phyloP scores from a whole-genome alignment of 2,329 filamentous ascomycete genomes.

The Bipolaris bicolor region DNA sequence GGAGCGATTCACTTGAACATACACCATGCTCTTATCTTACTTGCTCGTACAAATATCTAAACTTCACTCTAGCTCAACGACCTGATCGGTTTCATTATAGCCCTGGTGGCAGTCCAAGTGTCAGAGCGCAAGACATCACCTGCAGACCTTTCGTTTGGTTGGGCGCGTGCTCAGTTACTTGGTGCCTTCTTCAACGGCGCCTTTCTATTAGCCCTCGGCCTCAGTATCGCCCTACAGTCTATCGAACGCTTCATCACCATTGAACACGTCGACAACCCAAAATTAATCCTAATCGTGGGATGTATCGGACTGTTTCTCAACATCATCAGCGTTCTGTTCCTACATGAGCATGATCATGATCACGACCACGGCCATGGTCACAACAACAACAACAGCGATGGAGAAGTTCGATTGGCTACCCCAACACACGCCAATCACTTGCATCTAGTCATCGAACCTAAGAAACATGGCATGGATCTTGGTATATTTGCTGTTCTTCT shows the following conservation, averaged over 20 bases:
- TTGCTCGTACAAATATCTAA: slow-evolving; percentile 1
- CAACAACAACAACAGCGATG: slow-evolving; percentile 26
- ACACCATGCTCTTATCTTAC: too few species aligned
- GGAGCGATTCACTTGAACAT: neutral
- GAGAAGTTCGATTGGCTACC: slow-evolving; percentile 17
- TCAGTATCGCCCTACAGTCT: slow-evolving; percentile 76
- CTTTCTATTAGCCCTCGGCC: slow-evolving; percentile 72
- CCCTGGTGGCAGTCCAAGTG: slow-evolving; percentile 66
- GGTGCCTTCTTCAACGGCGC: slow-evolving; percentile 83
- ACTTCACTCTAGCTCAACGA: slow-evolving; percentile 66
- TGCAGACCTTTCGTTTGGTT: slow-evolving; percentile 71
- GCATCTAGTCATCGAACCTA: slow-evolving; percentile 32
- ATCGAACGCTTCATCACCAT: slow-evolving; percentile 71
- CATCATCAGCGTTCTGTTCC: slow-evolving; percentile 67
- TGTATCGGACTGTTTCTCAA: slow-evolving; percentile 71
- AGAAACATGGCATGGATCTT: slow-evolving; percentile 58
- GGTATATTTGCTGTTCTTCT: slow-evolving; percentile 73
- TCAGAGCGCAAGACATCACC: slow-evolving; percentile 63
- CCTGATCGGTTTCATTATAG: slow-evolving; percentile 71
- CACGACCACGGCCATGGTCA: slow-evolving; percentile 53
- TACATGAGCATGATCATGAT: slow-evolving; percentile 60
- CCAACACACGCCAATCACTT: slow-evolving; percentile 34
- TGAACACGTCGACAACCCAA: slow-evolving; percentile 65
- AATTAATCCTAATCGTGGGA: slow-evolving; percentile 72
- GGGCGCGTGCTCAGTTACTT: slow-evolving; percentile 74